Evolutionary conservation across 129 eudicot genomes (phyloP).

Genomic region (Ambrosia artemisiifolia): DNA sequence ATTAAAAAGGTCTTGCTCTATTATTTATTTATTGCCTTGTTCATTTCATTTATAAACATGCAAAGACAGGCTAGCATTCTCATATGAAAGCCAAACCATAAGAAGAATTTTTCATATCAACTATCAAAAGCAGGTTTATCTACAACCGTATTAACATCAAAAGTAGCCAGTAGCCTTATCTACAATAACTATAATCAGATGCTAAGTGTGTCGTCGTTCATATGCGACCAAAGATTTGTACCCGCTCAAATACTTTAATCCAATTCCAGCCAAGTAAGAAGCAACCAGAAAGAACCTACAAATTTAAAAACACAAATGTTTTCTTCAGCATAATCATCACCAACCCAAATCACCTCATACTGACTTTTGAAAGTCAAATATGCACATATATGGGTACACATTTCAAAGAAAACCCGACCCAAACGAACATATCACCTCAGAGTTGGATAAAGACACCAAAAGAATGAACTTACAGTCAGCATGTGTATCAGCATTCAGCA

Average conservation of each 20-base stretch:
- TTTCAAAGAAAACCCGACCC: not conserved
- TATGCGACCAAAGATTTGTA: not conserved
- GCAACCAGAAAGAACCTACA: constrained; percentile 6
- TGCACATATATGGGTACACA: not conserved
- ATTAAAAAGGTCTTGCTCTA: too few species aligned
- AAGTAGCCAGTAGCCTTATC: not conserved
- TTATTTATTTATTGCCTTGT: too few species aligned
- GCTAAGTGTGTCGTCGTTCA: not conserved
- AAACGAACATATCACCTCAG: not conserved
- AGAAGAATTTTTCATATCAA: not conserved
- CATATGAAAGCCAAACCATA: not conserved
- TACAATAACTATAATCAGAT: constrained; percentile 5
- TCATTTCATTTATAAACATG: too few species aligned
- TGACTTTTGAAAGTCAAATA: not conserved
- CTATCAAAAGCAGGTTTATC: not conserved
- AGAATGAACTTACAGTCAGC: constrained; percentile 21
- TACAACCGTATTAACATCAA: constrained; percentile 14
- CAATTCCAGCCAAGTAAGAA: not conserved
- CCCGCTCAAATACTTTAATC: constrained; percentile 10
- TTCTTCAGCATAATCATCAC: not conserved
- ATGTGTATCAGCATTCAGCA: constrained; percentile 16
- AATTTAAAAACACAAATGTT: not conserved
- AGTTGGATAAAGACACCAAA: not conserved
- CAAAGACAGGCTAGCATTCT: too few species aligned
- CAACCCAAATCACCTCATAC: not conserved